Evolutionary conservation across 352 stramenopile genomes (phyloP).

Genomic region (Phytopythium oedochilum): DNA sequence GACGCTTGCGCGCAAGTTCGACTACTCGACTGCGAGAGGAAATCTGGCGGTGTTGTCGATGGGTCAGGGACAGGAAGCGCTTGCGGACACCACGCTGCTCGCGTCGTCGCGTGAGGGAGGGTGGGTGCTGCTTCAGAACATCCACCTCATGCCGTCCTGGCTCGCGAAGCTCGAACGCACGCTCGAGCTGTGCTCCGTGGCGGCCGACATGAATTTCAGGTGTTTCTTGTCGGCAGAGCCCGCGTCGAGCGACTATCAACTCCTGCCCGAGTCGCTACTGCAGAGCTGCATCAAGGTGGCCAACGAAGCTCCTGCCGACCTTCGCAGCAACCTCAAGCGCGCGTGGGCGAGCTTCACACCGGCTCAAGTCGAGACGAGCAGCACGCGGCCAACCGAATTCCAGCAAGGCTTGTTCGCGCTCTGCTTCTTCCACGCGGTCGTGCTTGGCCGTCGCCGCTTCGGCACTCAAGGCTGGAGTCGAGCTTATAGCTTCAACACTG

Average conservation of each 20-base stretch:
- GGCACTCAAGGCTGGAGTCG: conserved; percentile 91
- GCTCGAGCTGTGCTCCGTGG: conserved; percentile 68
- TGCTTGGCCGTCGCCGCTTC: conserved; percentile 88
- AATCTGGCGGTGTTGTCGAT: conserved; percentile 87
- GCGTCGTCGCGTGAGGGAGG: conserved; percentile 66
- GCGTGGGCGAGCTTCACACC: conserved; percentile 76
- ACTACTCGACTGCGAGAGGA: conserved; percentile 71
- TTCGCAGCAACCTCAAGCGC: conserved; percentile 80
- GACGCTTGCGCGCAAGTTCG: conserved; percentile 73
- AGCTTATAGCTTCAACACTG: conserved; percentile 93
- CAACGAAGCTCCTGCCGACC: conserved; percentile 75
- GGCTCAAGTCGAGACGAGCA: conserved; percentile 66
- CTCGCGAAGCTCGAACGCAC: conserved; percentile 78
- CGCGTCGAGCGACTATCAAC: background rate
- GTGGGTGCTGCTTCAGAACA: conserved; percentile 92
- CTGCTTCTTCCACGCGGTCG: conserved; percentile 93
- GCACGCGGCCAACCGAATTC: conserved; percentile 73
- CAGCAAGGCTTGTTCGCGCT: conserved; percentile 92
- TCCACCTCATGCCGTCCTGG: conserved; percentile 91
- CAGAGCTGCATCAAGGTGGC: conserved; percentile 87
- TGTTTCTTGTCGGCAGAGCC: conserved; percentile 93
- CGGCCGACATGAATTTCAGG: conserved; percentile 90
- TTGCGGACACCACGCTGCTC: conserved; percentile 67
- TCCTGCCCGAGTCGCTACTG: conserved; percentile 77
- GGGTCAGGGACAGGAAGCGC: conserved; percentile 84